These are phyloP conservation scores for Cenchrus fungigraminus DNA, from an alignment of 176 grass and related monocot species.

Conservation along the genomic window DNA sequence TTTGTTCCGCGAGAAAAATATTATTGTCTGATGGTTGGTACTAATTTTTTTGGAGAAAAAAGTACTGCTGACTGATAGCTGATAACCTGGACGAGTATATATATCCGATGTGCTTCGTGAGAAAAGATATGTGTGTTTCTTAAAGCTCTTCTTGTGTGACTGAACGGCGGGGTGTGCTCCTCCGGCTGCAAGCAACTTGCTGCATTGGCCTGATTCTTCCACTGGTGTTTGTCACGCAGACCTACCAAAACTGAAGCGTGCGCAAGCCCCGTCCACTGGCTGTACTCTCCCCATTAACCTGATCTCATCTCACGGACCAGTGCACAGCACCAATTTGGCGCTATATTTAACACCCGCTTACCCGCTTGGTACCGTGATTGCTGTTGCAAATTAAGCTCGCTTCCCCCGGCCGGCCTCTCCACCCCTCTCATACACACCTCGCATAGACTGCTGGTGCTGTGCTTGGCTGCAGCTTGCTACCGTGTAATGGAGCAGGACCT, in stretches of 20 bases:
- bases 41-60: no score
- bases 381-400: slow-evolving; percentile 7
- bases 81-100: no score
- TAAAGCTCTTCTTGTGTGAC: background rate
- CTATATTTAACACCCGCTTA: slow-evolving; percentile 30
- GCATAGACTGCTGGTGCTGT: background rate
- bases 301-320: slow-evolving; percentile 16
- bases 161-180: background rate
- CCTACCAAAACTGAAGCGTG: slow-evolving; percentile 32
- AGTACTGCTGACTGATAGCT: no score
- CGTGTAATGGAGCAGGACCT: slow-evolving; percentile 52
- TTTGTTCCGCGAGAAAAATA: no score
- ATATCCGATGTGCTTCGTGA: no score
- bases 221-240: background rate
- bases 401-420: background rate
- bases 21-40: no score
- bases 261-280: background rate
- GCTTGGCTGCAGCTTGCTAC: background rate
- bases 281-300: slow-evolving; percentile 5
- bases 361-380: slow-evolving; percentile 24
- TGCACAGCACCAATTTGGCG: background rate
- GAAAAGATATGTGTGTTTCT: slow-evolving; percentile 6
- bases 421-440: background rate
- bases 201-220: background rate
- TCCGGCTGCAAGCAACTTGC: background rate